Conservation (phyloP, 2,329 filamentous ascomycete genomes). For the Onygenales sp. region DNA sequence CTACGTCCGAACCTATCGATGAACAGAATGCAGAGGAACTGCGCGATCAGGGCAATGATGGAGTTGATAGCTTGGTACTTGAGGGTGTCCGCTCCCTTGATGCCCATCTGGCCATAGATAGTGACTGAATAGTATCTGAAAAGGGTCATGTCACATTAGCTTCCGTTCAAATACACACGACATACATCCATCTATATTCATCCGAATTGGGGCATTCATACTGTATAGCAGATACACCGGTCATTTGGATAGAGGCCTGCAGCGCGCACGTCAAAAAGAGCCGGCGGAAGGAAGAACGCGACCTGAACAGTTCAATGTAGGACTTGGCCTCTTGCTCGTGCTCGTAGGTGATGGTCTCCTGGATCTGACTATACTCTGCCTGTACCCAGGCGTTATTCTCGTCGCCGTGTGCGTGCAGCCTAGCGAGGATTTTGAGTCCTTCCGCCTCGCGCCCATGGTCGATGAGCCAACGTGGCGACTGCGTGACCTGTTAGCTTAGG, state of each 20-base stretch:
- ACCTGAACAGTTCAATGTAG: slow-evolving; percentile 59
- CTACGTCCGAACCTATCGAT: slow-evolving; percentile 62
- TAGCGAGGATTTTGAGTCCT: slow-evolving; percentile 57
- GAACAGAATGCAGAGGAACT: slow-evolving; percentile 55
- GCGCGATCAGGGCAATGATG: slow-evolving; percentile 59
- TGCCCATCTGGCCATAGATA: slow-evolving; percentile 63
- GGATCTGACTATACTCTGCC: slow-evolving; percentile 64
- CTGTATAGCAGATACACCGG: slow-evolving; percentile 63
- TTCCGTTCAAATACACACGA: too few relatives aligned
- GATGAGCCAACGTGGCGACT: slow-evolving; percentile 62
- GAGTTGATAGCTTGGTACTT: slow-evolving; percentile 69
- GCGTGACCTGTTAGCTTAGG: background rate
- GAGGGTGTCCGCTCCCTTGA: slow-evolving; percentile 53
- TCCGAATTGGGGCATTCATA: slow-evolving; percentile 11
- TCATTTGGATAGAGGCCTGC: slow-evolving; percentile 68
- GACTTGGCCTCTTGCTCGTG: slow-evolving; percentile 61
- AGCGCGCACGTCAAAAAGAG: slow-evolving; percentile 60
- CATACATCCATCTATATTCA: too few relatives aligned
- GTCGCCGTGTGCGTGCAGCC: slow-evolving; percentile 61
- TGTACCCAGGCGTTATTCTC: slow-evolving; percentile 58
- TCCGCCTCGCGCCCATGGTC: slow-evolving; percentile 57
- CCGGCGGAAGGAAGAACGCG: slow-evolving; percentile 58
- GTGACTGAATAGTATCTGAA: slow-evolving; percentile 54
- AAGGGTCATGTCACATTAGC: too few relatives aligned
- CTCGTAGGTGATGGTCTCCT: slow-evolving; percentile 55